Conservation (phyloP, 805 yeast species). For the Candida tibetensis region DNA sequence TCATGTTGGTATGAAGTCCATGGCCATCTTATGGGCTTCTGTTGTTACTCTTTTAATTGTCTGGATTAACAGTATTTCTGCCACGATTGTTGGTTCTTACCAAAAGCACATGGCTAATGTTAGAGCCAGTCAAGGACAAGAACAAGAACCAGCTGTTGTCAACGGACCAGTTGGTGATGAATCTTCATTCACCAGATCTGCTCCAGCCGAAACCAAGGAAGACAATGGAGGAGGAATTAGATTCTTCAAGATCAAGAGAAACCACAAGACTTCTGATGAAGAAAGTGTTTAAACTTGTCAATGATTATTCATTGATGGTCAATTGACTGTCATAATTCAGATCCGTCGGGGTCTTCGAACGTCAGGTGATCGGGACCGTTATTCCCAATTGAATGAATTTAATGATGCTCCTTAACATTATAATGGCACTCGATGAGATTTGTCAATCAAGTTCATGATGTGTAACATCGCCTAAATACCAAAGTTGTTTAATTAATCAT, state of each 20-base stretch:
- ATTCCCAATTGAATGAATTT: not conserved
- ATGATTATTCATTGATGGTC: no score
- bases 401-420: not conserved
- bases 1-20: conserved; percentile 52
- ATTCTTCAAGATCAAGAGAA: conserved; percentile 70
- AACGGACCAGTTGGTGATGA: conserved; percentile 34
- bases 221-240: conserved; percentile 60
- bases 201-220: conserved; percentile 26
- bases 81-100: conserved; percentile 48
- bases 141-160: conserved; percentile 15
- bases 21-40: conserved; percentile 73
- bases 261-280: conserved; percentile 42
- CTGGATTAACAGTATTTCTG: conserved; percentile 52
- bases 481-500: not conserved
- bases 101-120: conserved; percentile 46
- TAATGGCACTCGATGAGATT: not conserved
- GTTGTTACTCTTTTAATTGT: conserved; percentile 50
- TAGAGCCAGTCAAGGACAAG: conserved; percentile 23
- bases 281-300: conserved; percentile 42
- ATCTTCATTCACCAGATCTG: conserved; percentile 42
- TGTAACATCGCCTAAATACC: no score
- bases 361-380: no score
- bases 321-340: no score
- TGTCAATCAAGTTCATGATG: no score
- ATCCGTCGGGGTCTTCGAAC: not conserved